Evolutionary conservation across 2,329 filamentous ascomycete species (phyloP).

Genomic region (Alternaria atra): DNA sequence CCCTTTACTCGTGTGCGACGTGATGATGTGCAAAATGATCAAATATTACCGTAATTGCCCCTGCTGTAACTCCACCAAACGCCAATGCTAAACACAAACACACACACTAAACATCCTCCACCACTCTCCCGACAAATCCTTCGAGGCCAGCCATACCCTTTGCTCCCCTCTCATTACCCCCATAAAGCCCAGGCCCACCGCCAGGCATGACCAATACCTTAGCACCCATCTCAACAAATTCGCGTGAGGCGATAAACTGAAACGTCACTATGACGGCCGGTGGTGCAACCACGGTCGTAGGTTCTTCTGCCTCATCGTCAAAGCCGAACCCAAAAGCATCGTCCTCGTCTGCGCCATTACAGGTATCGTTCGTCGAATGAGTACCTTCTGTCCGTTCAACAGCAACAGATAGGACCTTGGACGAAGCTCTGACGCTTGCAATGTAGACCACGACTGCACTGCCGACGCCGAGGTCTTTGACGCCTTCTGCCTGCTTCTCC

Average conservation of each 20-base stretch:
- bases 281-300: conserved; percentile 31
- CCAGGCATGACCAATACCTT: conserved; percentile 77
- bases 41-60: background rate
- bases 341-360: conserved; percentile 36
- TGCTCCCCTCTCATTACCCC: conserved; percentile 62
- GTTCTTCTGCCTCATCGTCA: conserved; percentile 53
- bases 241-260: conserved; percentile 72
- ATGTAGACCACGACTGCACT: conserved; percentile 83
- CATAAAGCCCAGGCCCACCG: conserved; percentile 66
- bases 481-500: conserved; percentile 60
- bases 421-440: conserved; percentile 84
- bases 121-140: conserved; percentile 74
- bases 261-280: conserved; percentile 64
- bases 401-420: conserved; percentile 69
- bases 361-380: conserved; percentile 5
- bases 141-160: conserved; percentile 69
- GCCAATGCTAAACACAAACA: background rate
- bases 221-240: conserved; percentile 77
- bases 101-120: conserved; percentile 22
- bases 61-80: background rate
- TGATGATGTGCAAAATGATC: background rate
- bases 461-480: conserved; percentile 70
- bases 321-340: conserved; percentile 68
- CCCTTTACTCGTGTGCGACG: background rate
- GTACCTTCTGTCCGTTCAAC: conserved; percentile 5